Evolutionary conservation across 2,329 filamentous ascomycete genomes (phyloP).

Genomic region (Ilyonectria destructans): DNA sequence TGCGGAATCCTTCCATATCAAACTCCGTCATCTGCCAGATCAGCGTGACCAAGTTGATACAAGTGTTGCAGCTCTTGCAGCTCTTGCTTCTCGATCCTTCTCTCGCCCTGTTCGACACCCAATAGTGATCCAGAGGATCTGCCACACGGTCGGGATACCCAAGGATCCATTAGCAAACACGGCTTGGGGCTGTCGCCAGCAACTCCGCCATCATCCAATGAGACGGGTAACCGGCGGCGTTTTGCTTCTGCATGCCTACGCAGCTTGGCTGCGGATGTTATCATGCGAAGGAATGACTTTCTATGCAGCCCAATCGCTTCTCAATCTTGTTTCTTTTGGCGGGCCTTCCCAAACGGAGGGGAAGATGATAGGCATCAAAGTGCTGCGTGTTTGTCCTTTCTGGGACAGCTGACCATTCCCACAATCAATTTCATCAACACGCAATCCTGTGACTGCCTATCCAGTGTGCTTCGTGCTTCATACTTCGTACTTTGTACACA

Average conservation of each 20-base stretch:
- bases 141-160: slow-evolving; percentile 35
- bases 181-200: slow-evolving; percentile 26
- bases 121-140: slow-evolving; percentile 28
- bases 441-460: slow-evolving; percentile 27
- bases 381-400: slow-evolving; percentile 11
- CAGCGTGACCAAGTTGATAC: slow-evolving; percentile 28
- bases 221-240: slow-evolving; percentile 1
- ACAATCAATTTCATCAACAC: slow-evolving; percentile 6
- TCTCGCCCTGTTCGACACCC: slow-evolving; percentile 18
- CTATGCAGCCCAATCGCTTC: background rate
- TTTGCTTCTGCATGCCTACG: slow-evolving; percentile 21
- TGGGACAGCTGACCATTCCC: background rate
- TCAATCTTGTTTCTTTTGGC: slow-evolving; percentile 8
- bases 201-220: slow-evolving; percentile 36
- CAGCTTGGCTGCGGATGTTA: slow-evolving; percentile 20
- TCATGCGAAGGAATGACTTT: slow-evolving; percentile 8
- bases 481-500: slow-evolving; percentile 1
- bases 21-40: too few species aligned
- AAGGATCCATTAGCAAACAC: slow-evolving; percentile 32
- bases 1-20: slow-evolving; percentile 12
- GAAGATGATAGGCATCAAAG: background rate
- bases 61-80: slow-evolving; percentile 2
- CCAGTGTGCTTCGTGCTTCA: background rate
- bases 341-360: background rate
- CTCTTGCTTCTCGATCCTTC: slow-evolving; percentile 35